Evolutionary conservation across 352 stramenopile genomes (phyloP).

Genomic region (Sclerospora graminicola): DNA sequence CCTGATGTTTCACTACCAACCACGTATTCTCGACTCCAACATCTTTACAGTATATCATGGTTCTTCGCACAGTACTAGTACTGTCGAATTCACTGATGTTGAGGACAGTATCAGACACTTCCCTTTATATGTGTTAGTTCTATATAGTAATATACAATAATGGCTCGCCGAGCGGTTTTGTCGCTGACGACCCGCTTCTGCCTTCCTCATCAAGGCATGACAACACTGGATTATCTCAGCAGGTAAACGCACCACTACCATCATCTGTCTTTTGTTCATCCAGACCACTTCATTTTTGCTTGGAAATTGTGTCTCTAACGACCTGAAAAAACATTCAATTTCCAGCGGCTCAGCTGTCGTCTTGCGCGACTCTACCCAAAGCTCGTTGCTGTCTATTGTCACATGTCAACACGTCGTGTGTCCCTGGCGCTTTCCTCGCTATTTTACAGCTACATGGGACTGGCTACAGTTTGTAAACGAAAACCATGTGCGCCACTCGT

Average conservation of each 20-base stretch:
- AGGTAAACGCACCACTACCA: constrained; percentile 18
- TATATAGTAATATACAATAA: no score
- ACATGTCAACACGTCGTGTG: constrained; percentile 78
- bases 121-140: no score
- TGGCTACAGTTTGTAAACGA: constrained; percentile 80
- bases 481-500: constrained; percentile 56
- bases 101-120: no score
- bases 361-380: not conserved
- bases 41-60: no score
- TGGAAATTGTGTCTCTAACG: not conserved
- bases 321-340: not conserved
- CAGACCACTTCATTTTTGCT: not conserved
- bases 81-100: no score
- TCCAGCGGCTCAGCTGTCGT: constrained; percentile 58
- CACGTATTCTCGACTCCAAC: no score
- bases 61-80: no score
- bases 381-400: constrained; percentile 27
- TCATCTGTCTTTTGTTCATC: not conserved
- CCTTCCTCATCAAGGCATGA: constrained; percentile 71
- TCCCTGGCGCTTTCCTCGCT: constrained; percentile 66
- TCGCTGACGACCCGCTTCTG: constrained; percentile 75
- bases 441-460: constrained; percentile 69
- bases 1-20: no score
- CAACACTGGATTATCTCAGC: constrained; percentile 62
- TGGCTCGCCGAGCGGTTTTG: constrained; percentile 33